Percentiles rank a stretch among this genome's conserved stretches.
Conservation (phyloP, 2,329 filamentous ascomycete species). For the Aspergillus ustus region DNA sequence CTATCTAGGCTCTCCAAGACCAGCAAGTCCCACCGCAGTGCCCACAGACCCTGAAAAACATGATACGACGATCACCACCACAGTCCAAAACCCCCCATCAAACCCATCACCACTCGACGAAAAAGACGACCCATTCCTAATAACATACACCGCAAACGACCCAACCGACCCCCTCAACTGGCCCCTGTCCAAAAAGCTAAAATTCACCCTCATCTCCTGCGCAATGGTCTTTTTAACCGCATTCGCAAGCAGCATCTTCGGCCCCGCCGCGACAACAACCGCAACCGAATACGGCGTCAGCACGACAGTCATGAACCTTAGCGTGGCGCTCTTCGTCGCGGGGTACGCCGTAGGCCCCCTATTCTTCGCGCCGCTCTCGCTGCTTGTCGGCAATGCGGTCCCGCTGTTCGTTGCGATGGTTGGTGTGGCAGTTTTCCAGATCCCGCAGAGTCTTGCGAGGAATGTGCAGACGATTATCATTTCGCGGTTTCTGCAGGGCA, state of each 20-base stretch:
- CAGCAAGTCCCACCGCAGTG: not conserved
- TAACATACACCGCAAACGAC: constrained; percentile 33
- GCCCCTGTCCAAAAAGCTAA: constrained; percentile 32
- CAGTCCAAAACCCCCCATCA: not conserved
- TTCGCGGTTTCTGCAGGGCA: constrained; percentile 56
- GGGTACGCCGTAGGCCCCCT: constrained; percentile 28
- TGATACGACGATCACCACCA: not conserved
- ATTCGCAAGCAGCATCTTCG: constrained; percentile 52
- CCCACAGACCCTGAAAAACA: not conserved
- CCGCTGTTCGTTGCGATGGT: constrained; percentile 54
- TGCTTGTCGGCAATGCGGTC: constrained; percentile 52
- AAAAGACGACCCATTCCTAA: constrained; percentile 15
- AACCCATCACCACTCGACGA: not conserved
- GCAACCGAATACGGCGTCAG: constrained; percentile 49
- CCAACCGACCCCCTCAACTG: constrained; percentile 42
- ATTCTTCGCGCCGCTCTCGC: constrained; percentile 44
- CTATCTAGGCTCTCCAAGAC: not conserved
- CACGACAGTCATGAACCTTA: constrained; percentile 53
- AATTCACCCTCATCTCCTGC: constrained; percentile 19
- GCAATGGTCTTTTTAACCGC: constrained; percentile 49
- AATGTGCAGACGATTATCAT: constrained; percentile 58
- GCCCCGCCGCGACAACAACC: constrained; percentile 44
- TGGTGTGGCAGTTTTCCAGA: constrained; percentile 57
- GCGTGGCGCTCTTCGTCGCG: constrained; percentile 52
- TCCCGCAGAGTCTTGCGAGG: constrained; percentile 56